A percentile compares a stretch with the other conserved stretches of the same genome.
Conservation (phyloP, 305 asterid species). For the Andrographis paniculata region DNA sequence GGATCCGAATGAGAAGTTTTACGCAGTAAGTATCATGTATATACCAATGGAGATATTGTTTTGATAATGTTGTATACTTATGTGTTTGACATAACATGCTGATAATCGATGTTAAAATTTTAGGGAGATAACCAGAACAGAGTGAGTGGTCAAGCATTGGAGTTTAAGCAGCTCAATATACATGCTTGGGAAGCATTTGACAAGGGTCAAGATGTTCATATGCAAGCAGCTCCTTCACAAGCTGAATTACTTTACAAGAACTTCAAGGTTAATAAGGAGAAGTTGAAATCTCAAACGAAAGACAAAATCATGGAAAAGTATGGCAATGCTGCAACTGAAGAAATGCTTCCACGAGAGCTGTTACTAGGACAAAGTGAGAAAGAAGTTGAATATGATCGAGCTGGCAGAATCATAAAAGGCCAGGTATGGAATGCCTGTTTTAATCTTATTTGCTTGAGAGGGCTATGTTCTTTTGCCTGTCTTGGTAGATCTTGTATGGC, state of each 20-base stretch:
- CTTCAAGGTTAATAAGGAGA: conserved; percentile 67
- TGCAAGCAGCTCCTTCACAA: conserved; percentile 99
- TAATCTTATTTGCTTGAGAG: conserved; percentile 1
- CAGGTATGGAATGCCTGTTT: conserved; percentile 53
- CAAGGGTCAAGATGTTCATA: conserved; percentile 91
- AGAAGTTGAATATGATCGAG: conserved; percentile 92
- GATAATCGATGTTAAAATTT: conserved; percentile 7
- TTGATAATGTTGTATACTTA: conserved; percentile 3
- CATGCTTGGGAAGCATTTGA: conserved; percentile 99
- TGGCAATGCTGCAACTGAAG: conserved; percentile 83
- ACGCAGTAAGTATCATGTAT: conserved; percentile 52
- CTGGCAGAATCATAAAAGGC: conserved; percentile 95
- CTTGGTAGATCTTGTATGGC: conserved; percentile 8
- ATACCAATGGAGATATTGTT: conserved; percentile 11
- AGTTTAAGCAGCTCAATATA: conserved; percentile 86
- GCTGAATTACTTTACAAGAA: conserved; percentile 78
- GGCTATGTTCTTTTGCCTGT: conserved; percentile 2
- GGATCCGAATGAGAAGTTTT: conserved; percentile 95
- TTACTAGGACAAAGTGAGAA: conserved; percentile 87
- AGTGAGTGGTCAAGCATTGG: conserved; percentile 92
- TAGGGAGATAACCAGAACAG: conserved; percentile 88
- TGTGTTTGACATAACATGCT: conserved; percentile 1
- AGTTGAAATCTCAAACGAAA: conserved; percentile 68
- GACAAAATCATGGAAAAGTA: conserved; percentile 19
- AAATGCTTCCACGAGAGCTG: conserved; percentile 73